Percentiles rank a stretch among this genome's conserved stretches.
Evolutionary conservation across 805 yeast genomes (phyloP).

Genomic region (Spathaspora boniae): DNA sequence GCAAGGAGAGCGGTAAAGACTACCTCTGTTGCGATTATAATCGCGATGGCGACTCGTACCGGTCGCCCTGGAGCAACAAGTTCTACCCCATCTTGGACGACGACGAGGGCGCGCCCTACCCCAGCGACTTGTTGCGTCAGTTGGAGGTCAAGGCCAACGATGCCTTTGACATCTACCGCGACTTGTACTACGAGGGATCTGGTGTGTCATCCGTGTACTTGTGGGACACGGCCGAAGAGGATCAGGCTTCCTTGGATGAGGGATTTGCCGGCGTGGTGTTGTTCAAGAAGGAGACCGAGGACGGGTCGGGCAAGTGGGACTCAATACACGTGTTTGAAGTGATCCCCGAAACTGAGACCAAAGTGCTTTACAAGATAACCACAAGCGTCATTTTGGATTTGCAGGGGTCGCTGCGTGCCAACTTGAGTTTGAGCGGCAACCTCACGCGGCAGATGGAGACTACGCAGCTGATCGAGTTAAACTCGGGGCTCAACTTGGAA

Average conservation of each 20-base stretch:
- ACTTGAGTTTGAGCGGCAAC: conserved; percentile 62
- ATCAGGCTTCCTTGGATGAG: conserved; percentile 25
- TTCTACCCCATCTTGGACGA: conserved; percentile 57
- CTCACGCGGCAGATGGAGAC: conserved; percentile 80
- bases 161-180: conserved; percentile 89
- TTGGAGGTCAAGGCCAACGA: conserved; percentile 82
- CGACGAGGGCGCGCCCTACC: conserved; percentile 69
- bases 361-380: conserved; percentile 65
- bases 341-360: conserved; percentile 33
- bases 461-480: conserved; percentile 37
- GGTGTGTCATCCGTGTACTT: conserved; percentile 86
- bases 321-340: conserved; percentile 90
- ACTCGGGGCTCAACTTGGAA: conserved; percentile 37
- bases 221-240: conserved; percentile 78
- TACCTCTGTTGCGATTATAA: conserved; percentile 90
- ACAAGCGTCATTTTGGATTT: conserved; percentile 84
- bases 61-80: conserved; percentile 87
- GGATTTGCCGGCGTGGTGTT: conserved; percentile 92
- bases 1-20: conserved; percentile 56
- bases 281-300: conserved; percentile 65
- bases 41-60: conserved; percentile 86
- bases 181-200: conserved; percentile 85
- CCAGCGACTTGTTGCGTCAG: conserved; percentile 61
- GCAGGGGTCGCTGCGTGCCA: conserved; percentile 18
- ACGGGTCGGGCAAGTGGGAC: conserved; percentile 72